phyloP scores from a whole-genome alignment of 2,329 filamentous ascomycete genomes.

The Epichloe sp. region DNA sequence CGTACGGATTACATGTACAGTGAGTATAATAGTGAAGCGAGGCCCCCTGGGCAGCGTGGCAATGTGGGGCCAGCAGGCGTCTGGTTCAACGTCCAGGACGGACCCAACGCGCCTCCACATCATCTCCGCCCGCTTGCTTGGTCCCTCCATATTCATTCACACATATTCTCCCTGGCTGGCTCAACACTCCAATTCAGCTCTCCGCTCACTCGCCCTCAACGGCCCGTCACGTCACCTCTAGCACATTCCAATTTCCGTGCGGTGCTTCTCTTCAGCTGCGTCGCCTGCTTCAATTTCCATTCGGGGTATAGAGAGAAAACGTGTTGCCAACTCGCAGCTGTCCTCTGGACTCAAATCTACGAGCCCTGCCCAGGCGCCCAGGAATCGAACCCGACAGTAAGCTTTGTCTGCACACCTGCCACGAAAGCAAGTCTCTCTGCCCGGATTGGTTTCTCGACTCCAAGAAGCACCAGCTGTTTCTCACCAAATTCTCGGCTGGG shows the following conservation, averaged over 20 bases:
- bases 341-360: background rate
- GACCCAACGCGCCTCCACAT: background rate
- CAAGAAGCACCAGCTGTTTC: background rate
- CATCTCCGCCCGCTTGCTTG: background rate
- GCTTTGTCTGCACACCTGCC: background rate
- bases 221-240: background rate
- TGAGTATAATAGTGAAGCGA: no score
- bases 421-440: background rate
- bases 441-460: background rate
- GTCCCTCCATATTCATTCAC: no score
- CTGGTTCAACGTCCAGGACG: no score
- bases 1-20: no score
- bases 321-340: background rate
- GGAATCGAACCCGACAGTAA: background rate
- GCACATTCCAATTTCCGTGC: background rate
- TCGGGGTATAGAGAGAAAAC: no score
- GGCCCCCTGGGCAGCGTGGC: no score
- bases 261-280: background rate
- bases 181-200: no score
- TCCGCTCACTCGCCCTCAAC: background rate
- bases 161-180: no score
- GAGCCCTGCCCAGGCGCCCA: background rate
- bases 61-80: no score
- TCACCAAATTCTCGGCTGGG: slow-evolving; percentile 13
- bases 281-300: background rate